Percentiles rank a stretch among this genome's conserved stretches.
Conservation (phyloP, 2,329 filamentous ascomycete genomes). For the Ciborinia camelliae region DNA sequence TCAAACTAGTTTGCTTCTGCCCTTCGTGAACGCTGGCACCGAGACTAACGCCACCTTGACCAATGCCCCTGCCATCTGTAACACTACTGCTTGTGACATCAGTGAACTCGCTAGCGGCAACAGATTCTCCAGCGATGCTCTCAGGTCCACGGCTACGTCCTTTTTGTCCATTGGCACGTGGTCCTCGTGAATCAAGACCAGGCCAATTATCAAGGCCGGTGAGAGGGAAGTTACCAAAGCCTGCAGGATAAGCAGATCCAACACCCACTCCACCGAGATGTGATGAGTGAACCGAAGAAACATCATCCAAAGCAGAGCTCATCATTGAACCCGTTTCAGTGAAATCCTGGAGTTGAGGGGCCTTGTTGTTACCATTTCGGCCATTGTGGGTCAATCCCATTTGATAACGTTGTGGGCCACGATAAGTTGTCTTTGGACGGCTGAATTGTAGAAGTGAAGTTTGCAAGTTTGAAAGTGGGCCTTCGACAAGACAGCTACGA, state of each 20-base stretch:
- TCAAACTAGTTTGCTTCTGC: constrained; percentile 69
- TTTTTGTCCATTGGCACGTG: constrained; percentile 61
- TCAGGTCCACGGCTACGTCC: constrained; percentile 64
- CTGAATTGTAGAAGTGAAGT: constrained; percentile 93
- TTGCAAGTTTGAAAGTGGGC: constrained; percentile 92
- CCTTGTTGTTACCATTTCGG: constrained; percentile 34
- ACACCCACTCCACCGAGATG: constrained; percentile 82
- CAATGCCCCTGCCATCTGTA: constrained; percentile 69
- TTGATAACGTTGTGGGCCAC: constrained; percentile 82
- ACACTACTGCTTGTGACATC: constrained; percentile 72
- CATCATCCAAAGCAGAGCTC: constrained; percentile 94
- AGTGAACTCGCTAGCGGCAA: constrained; percentile 85
- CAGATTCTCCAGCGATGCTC: constrained; percentile 87
- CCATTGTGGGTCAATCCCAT: constrained; percentile 58
- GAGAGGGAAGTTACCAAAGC: constrained; percentile 79
- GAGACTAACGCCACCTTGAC: constrained; percentile 84
- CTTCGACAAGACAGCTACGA: constrained; percentile 91
- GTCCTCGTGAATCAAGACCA: constrained; percentile 62
- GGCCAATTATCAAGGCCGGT: constrained; percentile 77
- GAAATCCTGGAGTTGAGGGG: constrained; percentile 31
- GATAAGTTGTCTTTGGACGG: constrained; percentile 87
- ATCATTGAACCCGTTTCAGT: constrained; percentile 80
- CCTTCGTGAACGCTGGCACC: constrained; percentile 72
- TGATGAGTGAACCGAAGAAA: constrained; percentile 92
- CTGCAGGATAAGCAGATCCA: constrained; percentile 77